Evolutionary conservation across 305 asterid species (phyloP).

Genomic region (Rubia tinctorum): DNA sequence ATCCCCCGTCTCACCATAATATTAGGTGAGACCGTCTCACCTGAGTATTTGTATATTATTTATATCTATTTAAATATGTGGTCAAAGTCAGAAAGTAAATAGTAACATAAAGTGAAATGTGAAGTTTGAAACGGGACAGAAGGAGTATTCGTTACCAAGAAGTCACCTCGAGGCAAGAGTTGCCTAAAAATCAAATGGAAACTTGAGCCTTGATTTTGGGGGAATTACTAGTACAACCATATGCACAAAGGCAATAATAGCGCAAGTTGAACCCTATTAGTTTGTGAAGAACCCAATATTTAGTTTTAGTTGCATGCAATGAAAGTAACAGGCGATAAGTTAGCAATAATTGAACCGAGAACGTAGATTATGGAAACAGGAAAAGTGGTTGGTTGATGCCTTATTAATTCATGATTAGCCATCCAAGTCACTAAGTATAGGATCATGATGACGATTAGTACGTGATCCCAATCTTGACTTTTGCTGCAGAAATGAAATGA

Average conservation of each 20-base stretch:
- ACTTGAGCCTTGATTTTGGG: no score
- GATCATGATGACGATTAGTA: constrained; percentile 4
- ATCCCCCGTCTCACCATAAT: no score
- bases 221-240: no score
- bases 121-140: no score
- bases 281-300: neutral
- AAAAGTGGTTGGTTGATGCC: neutral
- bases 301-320: neutral
- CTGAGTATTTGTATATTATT: no score
- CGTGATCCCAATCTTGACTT: constrained; percentile 20
- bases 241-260: neutral
- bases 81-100: no score
- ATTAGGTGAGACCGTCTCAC: no score
- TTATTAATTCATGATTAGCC: neutral
- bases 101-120: no score
- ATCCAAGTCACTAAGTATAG: neutral
- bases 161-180: no score
- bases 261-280: neutral
- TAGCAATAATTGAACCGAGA: neutral
- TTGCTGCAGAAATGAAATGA: neutral
- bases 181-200: no score
- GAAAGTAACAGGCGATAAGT: neutral
- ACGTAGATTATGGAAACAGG: neutral
- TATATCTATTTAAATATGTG: no score
- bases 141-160: no score